A percentile compares a stretch with the other conserved stretches of the same genome.
phyloP scores from a whole-genome alignment of 768 basidiomycete genomes.

The Leccinum boreale region DNA sequence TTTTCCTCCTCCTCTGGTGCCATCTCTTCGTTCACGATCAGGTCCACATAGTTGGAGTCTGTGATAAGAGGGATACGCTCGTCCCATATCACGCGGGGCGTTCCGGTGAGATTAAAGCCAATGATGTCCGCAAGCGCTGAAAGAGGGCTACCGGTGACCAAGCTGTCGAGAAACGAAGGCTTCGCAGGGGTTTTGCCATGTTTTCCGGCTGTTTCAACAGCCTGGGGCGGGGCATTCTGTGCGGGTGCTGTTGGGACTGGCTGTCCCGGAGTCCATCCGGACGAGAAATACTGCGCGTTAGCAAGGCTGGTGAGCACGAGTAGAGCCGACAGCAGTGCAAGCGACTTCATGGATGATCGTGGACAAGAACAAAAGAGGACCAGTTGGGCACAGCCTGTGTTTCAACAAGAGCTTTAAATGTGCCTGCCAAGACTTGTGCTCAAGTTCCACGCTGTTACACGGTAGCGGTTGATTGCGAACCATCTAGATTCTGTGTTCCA shows the following conservation, averaged over 20 bases:
- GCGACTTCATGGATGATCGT: constrained; percentile 46
- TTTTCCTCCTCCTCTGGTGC: constrained; percentile 60
- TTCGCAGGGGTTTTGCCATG: constrained; percentile 11
- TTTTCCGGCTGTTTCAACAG: constrained; percentile 25
- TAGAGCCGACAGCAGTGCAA: constrained; percentile 35
- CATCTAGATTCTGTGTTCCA: background rate
- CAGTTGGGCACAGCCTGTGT: background rate
- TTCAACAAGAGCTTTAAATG: background rate
- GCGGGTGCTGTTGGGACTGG: constrained; percentile 34
- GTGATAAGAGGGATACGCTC: constrained; percentile 73
- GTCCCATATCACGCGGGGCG: constrained; percentile 53
- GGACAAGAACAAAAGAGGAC: background rate
- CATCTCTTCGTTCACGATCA: constrained; percentile 69
- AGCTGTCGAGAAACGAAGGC: constrained; percentile 27
- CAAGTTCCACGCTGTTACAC: background rate
- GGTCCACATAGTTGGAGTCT: constrained; percentile 72
- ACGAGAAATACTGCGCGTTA: constrained; percentile 72
- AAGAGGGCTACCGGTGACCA: constrained; percentile 54
- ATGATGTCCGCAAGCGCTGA: constrained; percentile 49
- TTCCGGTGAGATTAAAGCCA: constrained; percentile 73
- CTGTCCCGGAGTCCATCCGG: constrained; percentile 81
- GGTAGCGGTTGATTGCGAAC: background rate
- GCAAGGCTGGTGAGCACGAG: constrained; percentile 16
- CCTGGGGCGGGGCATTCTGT: constrained; percentile 14
- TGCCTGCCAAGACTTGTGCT: background rate